Percentiles rank a stretch among this genome's conserved stretches.
Conservation (phyloP, 306 rosid species). For the Hippophae gyantsensis region DNA sequence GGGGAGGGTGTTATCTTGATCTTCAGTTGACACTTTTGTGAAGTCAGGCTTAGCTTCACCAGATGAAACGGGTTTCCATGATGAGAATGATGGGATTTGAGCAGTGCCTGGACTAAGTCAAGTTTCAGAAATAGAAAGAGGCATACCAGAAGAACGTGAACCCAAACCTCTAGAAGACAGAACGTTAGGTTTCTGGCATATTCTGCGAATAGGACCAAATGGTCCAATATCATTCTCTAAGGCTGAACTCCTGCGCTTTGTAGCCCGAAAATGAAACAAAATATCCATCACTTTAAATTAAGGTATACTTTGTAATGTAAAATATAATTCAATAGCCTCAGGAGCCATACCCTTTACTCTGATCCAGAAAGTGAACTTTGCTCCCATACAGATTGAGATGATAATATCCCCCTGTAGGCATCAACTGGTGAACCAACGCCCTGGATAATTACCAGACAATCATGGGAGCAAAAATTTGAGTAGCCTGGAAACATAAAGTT, state of each 20-base stretch:
- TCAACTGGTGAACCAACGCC: conserved; percentile 30
- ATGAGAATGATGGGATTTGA: conserved; percentile 36
- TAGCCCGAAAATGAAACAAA: conserved; percentile 31
- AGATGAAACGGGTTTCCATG: conserved; percentile 24
- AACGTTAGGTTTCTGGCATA: conserved; percentile 68
- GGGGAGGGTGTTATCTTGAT: conserved; percentile 28
- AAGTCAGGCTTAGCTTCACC: conserved; percentile 27
- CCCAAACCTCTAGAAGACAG: conserved; percentile 48
- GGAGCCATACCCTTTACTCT: conserved; percentile 43
- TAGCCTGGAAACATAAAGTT: neutral
- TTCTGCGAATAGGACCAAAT: conserved; percentile 70
- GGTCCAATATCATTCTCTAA: conserved; percentile 74
- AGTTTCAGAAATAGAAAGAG: conserved; percentile 26
- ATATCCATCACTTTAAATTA: conserved; percentile 8
- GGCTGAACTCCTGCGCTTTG: conserved; percentile 56
- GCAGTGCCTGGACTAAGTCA: conserved; percentile 30
- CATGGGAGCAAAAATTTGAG: conserved; percentile 9
- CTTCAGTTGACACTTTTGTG: conserved; percentile 32
- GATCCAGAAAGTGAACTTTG: conserved; percentile 45
- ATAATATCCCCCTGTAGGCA: conserved; percentile 34
- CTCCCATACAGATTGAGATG: conserved; percentile 45
- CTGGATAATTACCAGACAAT: conserved; percentile 30
- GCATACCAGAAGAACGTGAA: conserved; percentile 38
- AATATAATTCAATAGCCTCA: conserved; percentile 11
- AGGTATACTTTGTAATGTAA: conserved; percentile 6